phyloP scores from a whole-genome alignment of 768 basidiomycete genomes.

The Ramaria sp. region DNA sequence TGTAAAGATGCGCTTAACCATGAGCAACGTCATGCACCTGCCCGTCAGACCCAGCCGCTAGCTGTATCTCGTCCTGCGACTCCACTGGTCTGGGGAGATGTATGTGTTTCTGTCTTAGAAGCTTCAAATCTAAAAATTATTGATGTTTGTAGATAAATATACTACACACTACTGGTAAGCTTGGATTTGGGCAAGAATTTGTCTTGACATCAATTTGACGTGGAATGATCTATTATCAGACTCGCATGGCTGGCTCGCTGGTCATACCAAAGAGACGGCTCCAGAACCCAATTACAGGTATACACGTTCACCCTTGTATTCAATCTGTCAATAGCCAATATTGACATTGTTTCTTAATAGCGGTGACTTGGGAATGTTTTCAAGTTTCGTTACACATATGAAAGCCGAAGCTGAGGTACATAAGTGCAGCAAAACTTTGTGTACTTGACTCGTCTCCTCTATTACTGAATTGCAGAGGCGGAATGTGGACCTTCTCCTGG shows the following conservation, averaged over 20 bases:
- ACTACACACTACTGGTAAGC: slow-evolving; percentile 68
- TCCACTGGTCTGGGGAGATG: slow-evolving; percentile 75
- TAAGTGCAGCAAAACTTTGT: neutral
- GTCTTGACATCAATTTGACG: neutral
- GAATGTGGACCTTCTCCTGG: slow-evolving; percentile 73
- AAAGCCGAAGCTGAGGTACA: slow-evolving; percentile 55
- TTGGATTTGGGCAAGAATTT: slow-evolving; percentile 19
- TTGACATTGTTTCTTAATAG: slow-evolving; percentile 15
- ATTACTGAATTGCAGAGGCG: slow-evolving; percentile 31
- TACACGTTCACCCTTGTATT: slow-evolving; percentile 11
- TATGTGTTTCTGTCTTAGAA: slow-evolving; percentile 19
- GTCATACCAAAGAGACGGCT: slow-evolving; percentile 64
- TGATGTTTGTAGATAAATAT: slow-evolving; percentile 37
- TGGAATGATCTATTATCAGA: neutral
- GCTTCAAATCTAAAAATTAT: neutral
- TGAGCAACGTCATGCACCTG: neutral
- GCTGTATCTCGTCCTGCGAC: slow-evolving; percentile 47
- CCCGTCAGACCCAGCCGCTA: neutral
- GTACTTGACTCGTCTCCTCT: neutral
- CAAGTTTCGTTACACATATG: slow-evolving; percentile 80
- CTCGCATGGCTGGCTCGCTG: slow-evolving; percentile 52
- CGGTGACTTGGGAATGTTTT: slow-evolving; percentile 71
- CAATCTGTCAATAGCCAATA: too few relatives aligned
- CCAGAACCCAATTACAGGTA: slow-evolving; percentile 72
- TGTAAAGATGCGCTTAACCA: neutral